Base-by-base conservation (phyloP, 768 basidiomycete species). In the Collybiopsis luxurians region DNA sequence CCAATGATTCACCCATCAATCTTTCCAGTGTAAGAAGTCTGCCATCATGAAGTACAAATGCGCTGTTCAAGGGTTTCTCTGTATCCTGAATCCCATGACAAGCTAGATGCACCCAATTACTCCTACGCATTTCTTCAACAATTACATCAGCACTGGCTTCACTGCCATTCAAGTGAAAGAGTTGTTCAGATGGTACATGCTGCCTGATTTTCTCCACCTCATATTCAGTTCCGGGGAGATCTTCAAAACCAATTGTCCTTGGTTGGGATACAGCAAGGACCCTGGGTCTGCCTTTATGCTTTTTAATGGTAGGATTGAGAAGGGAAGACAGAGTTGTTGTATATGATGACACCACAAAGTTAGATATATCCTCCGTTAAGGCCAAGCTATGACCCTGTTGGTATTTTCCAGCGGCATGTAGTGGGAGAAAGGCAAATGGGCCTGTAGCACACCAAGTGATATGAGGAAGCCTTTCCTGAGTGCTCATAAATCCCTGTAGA, bases 271-370 rank as follows among this genome's bases (percentile, higher is more conserved):
- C 43, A 45, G 19, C 19, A 24, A 45, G 43, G 23, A 45, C 43
- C 7, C 43, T n/a, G 9, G 43, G 43, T 45, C 7, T 45, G 23
- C 19, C 19, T 45, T 45, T n/a, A 7, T 45, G 7, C 9, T 7
- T 10, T 45, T 45, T 45, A 24, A 24, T n/a, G 23, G 9, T 19
- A 13, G 47, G 49, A 50, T 24, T 19, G 10, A 45, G 43, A 21
- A 72, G 59, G 4, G 64, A 61, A 39, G 59, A 34, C 6, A 69
- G 56, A 6, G 69, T 70, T 3, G 69, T 66, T 4, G 62, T 61
- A 47, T 73, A 73, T 21, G 71, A 71, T 2, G 69, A 64, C 13
- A 69, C 57, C 31, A 50, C 59, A 39, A 61, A 60, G 50, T 71
- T 69, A 12, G 59, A 61, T 27, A 67, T n/a, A n/a, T n/a, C n/a